Base-by-base conservation (phyloP, 371 early-diverging fungal species). In the Umbelopsis sp. region DNA sequence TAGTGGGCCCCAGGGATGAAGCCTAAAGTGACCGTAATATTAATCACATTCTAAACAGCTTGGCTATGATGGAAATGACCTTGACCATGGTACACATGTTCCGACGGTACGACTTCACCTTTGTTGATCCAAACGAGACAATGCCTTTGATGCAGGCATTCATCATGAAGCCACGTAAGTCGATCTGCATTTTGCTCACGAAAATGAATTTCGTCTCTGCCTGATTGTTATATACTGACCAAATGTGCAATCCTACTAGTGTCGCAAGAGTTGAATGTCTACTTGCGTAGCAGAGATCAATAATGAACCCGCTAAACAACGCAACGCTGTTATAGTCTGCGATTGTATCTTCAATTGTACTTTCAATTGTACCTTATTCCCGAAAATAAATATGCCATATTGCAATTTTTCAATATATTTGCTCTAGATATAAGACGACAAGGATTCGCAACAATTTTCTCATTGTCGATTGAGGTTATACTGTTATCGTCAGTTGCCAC, bases 1-100 rank as follows among this genome's bases (percentile, higher is more conserved):
- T 41, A 41, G 57, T 7, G 37, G 14, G 8, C 25, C 22, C 16
- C 35, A 18, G 22, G 12, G 9, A 57, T 35, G n/a, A 35, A 0
- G 29, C 35, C 12, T 5, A 16, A 10, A 35, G 35, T 35, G 29
- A 8, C 22, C 4, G 44, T 64, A 44, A 64, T 22, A 44, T 9
- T 64, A 22, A 64, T 20, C 22, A 16, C 1, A n/a, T 44, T 44
- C 3, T 46, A 10, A 2, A 35, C 44, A 64, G 64, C 22, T 24
- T 64, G 45, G 64, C 64, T 20, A 45, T 44, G 64, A 64, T 64
- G 64, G 64, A 64, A 44, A 46, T 46, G 45, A 64, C 64, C 20
- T 29, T 64, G 25, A 29, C 45, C 3, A 10, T 64, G 44, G 64
- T 45, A 25, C 64, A 64, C 14, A 8, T 64, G 24, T 44, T 11